phyloP scores from a whole-genome alignment of 495 filamentous ascomycete species.

The Hypoxylon crocopeplum region DNA sequence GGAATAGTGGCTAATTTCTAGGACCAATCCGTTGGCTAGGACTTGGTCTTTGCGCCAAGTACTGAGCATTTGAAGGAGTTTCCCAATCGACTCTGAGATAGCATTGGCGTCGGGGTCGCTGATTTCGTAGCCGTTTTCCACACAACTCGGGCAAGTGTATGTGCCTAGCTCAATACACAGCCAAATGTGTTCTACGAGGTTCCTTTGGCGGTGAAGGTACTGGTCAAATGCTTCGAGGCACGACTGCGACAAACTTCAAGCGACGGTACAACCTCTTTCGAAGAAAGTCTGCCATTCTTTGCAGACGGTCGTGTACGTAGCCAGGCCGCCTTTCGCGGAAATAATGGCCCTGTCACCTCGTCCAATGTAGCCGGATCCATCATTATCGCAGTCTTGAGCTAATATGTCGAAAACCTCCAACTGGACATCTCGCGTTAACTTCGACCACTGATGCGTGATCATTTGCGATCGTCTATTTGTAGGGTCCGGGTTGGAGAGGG shows the following conservation, averaged over 20 bases:
- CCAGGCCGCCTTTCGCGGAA: neutral
- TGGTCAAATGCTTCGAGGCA: neutral
- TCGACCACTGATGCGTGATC: too few species aligned
- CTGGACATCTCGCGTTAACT: too few species aligned
- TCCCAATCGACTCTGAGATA: neutral
- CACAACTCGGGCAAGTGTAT: neutral
- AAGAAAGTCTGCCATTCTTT: neutral
- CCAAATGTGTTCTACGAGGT: neutral
- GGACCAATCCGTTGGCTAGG: neutral
- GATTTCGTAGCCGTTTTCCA: neutral
- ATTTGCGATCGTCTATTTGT: too few species aligned
- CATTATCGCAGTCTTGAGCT: neutral
- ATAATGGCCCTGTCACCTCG: neutral
- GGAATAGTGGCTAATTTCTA: constrained; percentile 32
- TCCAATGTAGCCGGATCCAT: neutral
- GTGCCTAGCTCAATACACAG: neutral
- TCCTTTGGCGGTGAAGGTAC: neutral
- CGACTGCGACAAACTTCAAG: neutral
- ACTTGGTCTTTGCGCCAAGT: neutral
- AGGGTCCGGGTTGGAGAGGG: too few species aligned
- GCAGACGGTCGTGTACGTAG: neutral
- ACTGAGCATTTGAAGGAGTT: neutral
- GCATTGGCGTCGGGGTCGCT: neutral
- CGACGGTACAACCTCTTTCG: neutral
- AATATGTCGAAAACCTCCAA: neutral